Evolutionary conservation across 23 red algal species (phyloP), one percentile per base, ranked within the genome.

Genomic region (Gracilaria gracilis): DNA sequence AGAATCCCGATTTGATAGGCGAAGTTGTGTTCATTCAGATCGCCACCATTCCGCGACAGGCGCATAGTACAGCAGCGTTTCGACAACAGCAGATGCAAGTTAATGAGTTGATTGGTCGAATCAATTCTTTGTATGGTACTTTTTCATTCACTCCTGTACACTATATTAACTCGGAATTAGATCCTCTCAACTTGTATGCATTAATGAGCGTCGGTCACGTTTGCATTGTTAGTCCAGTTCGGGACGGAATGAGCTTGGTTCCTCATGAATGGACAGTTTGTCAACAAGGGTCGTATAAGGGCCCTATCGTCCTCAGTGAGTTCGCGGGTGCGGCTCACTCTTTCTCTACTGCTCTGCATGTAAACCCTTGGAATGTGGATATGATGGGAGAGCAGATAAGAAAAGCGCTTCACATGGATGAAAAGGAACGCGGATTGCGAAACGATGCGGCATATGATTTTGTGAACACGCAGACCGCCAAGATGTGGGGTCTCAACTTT

Each of bases 351-450:
- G 96, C 96, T 21, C 48, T 89, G n/a, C 93, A 91, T 58, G 89
- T 98, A 2, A 98, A 98, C 76, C 96, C 96, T 40, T 98, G 87
- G 87, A 78, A 98, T 77, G 85, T 91, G 14, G 93, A 95, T 78
- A 85, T 84, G 38, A 74, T 98, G 57, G 32, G 49, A 34, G 87
- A 79, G 4, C 86, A 91, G 75, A 90, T 98, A 23, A 77, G 78
- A 12, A 78, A 83, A 57, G 82, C 93, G 9, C 83, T 98, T 57
- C 66, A 40, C 39, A 93, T 98, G 96, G 74, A 61, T 38, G 77
- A 79, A 39, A 61, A 69, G 34, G 87, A 92, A 53, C 62, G 88
- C n/a, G 46, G 49, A 31, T 34, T 93, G 49, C 79, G 96, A 9
- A 88, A 98, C 76, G 92, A 91, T 9, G 86, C 92, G 27, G 96